Evolutionary conservation across 1,139 yeast genomes (phyloP), one percentile per base, ranked within the genome.

Genomic region (Suhomyces bolitotheri): DNA sequence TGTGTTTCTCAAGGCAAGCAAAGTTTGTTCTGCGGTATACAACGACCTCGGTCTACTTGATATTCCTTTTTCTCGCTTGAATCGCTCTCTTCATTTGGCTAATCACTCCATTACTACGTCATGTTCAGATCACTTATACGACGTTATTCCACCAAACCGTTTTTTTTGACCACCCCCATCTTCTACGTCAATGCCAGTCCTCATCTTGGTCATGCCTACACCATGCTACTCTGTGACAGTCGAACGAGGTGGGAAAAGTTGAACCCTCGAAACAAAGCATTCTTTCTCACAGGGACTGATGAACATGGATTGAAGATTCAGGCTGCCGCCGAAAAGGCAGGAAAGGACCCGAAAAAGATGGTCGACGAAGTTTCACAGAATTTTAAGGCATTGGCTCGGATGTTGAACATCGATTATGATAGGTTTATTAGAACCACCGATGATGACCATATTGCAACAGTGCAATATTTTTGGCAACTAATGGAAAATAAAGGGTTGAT

Each of bases 131-230:
- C 22, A 12, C 15, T 23, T 9, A 29, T 29, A 17, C 37, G 37
- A 17, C 27, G 17, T 5, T 29, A 34, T 17, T 27, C 41, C 5
- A 28, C 40, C 25, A 65, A 64, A 33, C 71, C 76, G 3, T 56
- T 62, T 22, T 87, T 80, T 52, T 70, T 87, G 10, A 88, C 97
- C 1, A 84, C 97, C 0, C 99, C 99, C 0, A 94, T 92, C 16
- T 92, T 90, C 62, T 92, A 92, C 56, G 97, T 95, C 43, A 92
- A 94, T 67, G 97, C 98, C 4, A 75, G 66, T 32, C 99, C 99
- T 1, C 99, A 92, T 60, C 61, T 92, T 33, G 99, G 99, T 5
- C 98, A 94, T 60, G 68, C 89, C 29, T 90, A 92, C 56, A 78
- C 96, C 11, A 85, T 89, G 87, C 69, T 89, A 0, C 62, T 92